A percentile compares a stretch with the other conserved stretches of the same genome.
phyloP scores from a whole-genome alignment of 441 rosid genomes.

The Syzygium syzygioides region DNA sequence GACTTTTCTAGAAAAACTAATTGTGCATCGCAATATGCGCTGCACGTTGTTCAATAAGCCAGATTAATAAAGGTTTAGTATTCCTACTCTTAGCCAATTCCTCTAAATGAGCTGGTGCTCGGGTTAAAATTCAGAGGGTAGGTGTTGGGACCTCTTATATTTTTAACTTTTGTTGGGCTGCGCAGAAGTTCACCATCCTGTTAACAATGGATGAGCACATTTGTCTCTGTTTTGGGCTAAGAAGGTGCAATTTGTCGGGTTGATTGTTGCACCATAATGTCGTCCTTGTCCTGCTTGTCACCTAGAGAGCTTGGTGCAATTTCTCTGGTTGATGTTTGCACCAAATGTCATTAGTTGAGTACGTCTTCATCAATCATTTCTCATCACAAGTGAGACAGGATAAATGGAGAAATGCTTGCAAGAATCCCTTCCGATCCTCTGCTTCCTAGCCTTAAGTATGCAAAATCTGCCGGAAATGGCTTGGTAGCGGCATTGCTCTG shows the following conservation, averaged over 20 bases:
- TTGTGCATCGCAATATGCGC: not conserved
- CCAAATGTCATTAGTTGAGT: not conserved
- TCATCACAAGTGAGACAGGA: not conserved
- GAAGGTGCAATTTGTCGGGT: not conserved
- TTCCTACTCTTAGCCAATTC: not conserved
- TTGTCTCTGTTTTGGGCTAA: not conserved
- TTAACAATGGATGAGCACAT: not conserved
- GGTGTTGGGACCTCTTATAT: not conserved
- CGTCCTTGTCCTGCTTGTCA: not conserved
- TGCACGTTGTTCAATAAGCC: not conserved
- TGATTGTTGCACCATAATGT: not conserved
- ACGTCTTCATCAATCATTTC: not conserved
- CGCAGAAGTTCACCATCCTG: not conserved
- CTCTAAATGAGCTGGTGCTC: not conserved
- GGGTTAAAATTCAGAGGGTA: not conserved
- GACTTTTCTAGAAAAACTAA: not conserved
- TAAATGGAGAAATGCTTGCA: not conserved
- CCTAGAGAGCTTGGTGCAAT: not conserved
- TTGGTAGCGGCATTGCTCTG: not conserved
- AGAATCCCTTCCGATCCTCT: not conserved
- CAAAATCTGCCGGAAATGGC: not conserved
- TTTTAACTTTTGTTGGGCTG: not conserved
- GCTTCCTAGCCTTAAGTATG: not conserved
- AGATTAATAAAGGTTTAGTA: not conserved
- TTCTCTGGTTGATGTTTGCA: not conserved